Conservation (phyloP, 1,139 yeast species). For the Suhomyces terraborum region DNA sequence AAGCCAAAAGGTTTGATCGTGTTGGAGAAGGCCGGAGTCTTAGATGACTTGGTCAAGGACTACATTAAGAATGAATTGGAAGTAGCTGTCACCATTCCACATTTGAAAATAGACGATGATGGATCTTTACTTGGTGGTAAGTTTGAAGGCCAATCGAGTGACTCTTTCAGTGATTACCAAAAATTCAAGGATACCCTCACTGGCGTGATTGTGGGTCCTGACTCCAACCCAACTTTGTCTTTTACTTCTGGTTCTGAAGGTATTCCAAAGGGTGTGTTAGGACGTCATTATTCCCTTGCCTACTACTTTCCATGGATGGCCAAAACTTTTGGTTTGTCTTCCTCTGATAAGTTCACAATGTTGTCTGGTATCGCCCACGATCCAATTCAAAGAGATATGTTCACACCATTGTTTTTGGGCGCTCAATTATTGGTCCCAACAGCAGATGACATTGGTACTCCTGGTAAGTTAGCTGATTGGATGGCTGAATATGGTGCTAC, state of each 20-base stretch:
- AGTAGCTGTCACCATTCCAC: constrained; percentile 73
- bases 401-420: constrained; percentile 94
- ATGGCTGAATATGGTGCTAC: constrained; percentile 90
- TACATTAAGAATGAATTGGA: constrained; percentile 72
- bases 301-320: constrained; percentile 99
- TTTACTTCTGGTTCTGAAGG: constrained; percentile 99
- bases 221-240: constrained; percentile 92
- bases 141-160: constrained; percentile 33
- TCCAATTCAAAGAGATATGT: constrained; percentile 98
- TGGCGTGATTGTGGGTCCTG: constrained; percentile 97
- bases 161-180: constrained; percentile 53
- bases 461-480: constrained; percentile 97
- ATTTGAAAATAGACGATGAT: constrained; percentile 71
- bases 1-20: constrained; percentile 89
- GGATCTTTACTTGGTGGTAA: constrained; percentile 72
- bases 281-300: constrained; percentile 94
- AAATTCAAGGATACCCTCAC: constrained; percentile 57
- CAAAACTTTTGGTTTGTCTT: constrained; percentile 71
- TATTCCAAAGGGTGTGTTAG: constrained; percentile 96
- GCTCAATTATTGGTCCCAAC: constrained; percentile 93
- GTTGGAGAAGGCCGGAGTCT: constrained; percentile 82
- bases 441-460: constrained; percentile 96
- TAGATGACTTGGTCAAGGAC: constrained; percentile 74
- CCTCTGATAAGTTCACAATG: constrained; percentile 91
- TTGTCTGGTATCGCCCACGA: constrained; percentile 98